A percentile compares a stretch with the other conserved stretches of the same genome.
These are phyloP conservation scores for Neotropicomus parvogracilis DNA, from an alignment of 1,284 basidiomycete genomes.

Conservation along the genomic window DNA sequence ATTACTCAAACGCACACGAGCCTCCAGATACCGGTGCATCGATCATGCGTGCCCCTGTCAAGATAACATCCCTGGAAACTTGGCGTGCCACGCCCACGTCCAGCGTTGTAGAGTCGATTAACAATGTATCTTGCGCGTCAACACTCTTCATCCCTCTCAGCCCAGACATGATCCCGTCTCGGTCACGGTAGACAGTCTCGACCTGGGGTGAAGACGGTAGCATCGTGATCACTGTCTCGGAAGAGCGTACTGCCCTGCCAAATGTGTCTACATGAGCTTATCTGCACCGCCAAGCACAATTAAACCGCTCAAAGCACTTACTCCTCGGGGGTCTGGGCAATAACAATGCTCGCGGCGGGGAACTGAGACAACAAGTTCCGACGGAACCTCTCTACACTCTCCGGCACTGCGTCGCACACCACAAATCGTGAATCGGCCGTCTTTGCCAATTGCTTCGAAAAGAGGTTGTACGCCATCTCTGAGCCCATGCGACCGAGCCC, in stretches of 20 bases:
- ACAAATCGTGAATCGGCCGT: constrained; percentile 55
- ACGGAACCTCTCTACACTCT: constrained; percentile 55
- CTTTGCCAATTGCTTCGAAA: constrained; percentile 59
- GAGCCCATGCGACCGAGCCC: constrained; percentile 81
- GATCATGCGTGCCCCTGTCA: constrained; percentile 70
- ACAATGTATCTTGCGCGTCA: constrained; percentile 51
- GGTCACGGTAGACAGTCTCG: constrained; percentile 59
- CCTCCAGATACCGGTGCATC: constrained; percentile 92
- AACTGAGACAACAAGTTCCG: constrained; percentile 52
- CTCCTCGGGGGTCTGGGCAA: constrained; percentile 66
- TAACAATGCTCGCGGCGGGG: constrained; percentile 53
- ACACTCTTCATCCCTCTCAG: constrained; percentile 44
- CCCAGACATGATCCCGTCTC: constrained; percentile 57
- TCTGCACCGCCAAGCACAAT: constrained; percentile 8
- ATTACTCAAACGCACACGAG: constrained; percentile 32
- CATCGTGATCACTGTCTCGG: constrained; percentile 78
- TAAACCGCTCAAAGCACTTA: constrained; percentile 37
- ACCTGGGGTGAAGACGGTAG: constrained; percentile 85
- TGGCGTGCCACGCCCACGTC: constrained; percentile 72
- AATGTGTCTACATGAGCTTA: constrained; percentile 11
- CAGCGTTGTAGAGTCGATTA: constrained; percentile 86
- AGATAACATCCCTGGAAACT: constrained; percentile 54
- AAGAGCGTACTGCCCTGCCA: constrained; percentile 55
- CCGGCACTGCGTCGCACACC: constrained; percentile 73
- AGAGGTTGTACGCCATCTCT: constrained; percentile 82